Percentiles rank a stretch among this genome's conserved stretches.
phyloP scores from a whole-genome alignment of 2,329 filamentous ascomycete species.

The Aspergillus novoparasiticus region DNA sequence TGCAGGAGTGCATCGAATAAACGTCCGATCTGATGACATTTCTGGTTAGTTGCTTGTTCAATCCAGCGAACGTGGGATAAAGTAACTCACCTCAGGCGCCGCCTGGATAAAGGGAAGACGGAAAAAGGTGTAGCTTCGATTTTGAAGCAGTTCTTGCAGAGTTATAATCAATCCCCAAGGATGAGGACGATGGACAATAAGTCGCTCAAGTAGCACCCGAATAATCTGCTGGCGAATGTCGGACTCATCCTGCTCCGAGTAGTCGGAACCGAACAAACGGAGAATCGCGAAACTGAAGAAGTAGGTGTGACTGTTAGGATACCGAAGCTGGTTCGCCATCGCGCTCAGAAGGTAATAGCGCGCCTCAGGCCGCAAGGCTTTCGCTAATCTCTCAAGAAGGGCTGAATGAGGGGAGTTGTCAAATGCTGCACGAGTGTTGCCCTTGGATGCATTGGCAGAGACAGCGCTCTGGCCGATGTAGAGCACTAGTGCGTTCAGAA shows the following conservation, averaged over 20 bases:
- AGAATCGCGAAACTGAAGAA: constrained; percentile 89
- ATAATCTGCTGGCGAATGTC: constrained; percentile 90
- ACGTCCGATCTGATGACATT: constrained; percentile 41
- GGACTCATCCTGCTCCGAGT: constrained; percentile 68
- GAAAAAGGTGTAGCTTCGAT: constrained; percentile 88
- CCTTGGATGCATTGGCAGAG: constrained; percentile 59
- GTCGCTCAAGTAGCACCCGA: constrained; percentile 81
- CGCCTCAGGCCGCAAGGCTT: constrained; percentile 73
- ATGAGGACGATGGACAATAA: constrained; percentile 87
- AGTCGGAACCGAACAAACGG: constrained; percentile 78
- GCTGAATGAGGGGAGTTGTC: constrained; percentile 69
- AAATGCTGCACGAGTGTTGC: constrained; percentile 61
- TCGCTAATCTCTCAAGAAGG: constrained; percentile 74
- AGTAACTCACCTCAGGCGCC: constrained; percentile 71
- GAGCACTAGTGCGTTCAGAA: constrained; percentile 81
- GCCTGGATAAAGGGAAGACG: constrained; percentile 89
- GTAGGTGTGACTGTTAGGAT: constrained; percentile 84
- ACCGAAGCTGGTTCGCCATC: constrained; percentile 89
- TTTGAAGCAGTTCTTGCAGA: constrained; percentile 86
- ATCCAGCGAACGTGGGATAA: not conserved
- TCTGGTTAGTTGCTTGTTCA: constrained; percentile 9
- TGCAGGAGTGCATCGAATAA: constrained; percentile 49
- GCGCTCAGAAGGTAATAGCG: constrained; percentile 83
- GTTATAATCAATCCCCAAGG: constrained; percentile 94
- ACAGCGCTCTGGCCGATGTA: constrained; percentile 78